These are phyloP conservation scores for Protea cynaroides DNA, from an alignment of 164 flowering plant genomes.

Conservation along the genomic window DNA sequence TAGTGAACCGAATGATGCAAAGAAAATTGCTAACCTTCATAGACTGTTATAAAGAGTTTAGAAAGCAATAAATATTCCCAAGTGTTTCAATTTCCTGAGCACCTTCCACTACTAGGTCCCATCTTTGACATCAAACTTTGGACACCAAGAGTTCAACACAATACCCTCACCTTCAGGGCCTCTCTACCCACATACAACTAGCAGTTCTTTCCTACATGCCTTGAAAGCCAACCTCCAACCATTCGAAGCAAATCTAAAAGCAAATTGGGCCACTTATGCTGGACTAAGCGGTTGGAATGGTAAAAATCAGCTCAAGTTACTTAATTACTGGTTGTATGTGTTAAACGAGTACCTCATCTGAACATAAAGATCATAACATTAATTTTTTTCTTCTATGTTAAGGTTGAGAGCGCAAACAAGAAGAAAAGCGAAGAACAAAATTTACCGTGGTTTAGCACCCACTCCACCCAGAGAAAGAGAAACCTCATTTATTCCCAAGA, in stretches of 20 bases:
- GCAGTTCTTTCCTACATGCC: constrained; percentile 49
- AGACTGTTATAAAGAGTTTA: no score
- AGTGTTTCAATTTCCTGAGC: constrained; percentile 41
- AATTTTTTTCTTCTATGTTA: no score
- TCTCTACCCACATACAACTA: constrained; percentile 61
- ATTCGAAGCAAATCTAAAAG: constrained; percentile 59
- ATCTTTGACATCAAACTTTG: constrained; percentile 36
- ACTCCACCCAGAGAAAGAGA: no score
- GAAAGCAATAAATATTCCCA: constrained; percentile 41
- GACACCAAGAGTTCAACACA: constrained; percentile 53
- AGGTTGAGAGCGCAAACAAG: no score
- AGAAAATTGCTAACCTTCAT: no score
- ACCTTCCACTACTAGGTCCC: constrained; percentile 52
- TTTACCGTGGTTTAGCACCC: no score
- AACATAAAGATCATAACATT: constrained; percentile 23
- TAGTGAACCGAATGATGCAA: no score
- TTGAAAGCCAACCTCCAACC: constrained; percentile 82
- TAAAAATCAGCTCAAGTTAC: constrained; percentile 13
- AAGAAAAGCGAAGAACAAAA: no score
- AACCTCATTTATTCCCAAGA: no score
- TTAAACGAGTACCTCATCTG: no score
- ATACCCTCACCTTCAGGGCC: constrained; percentile 57
- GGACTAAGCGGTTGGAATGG: constrained; percentile 87
- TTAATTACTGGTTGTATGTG: no score
- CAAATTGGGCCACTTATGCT: constrained; percentile 69